Percentiles rank a stretch among this genome's conserved stretches.
phyloP scores from a whole-genome alignment of 441 rosid species.

The Lagerstroemia fauriei region DNA sequence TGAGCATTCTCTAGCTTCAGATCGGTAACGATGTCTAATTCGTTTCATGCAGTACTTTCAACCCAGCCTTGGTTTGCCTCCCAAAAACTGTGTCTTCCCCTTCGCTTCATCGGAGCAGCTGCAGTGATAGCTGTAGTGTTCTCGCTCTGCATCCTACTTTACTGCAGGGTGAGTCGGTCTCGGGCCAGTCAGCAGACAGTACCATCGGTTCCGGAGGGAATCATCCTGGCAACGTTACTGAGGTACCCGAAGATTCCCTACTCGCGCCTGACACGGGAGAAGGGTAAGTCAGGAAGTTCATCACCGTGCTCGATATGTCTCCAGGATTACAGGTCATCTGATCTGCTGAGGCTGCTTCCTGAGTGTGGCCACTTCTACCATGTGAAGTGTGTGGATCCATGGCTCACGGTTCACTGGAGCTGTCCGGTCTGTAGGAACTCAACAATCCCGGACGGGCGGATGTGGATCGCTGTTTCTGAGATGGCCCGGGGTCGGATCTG shows the following conservation, averaged over 20 bases:
- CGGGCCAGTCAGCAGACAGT: neutral
- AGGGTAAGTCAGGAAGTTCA: neutral
- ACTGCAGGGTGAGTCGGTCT: neutral
- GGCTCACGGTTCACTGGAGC: constrained; percentile 24
- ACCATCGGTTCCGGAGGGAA: neutral
- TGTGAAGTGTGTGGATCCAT: constrained; percentile 25
- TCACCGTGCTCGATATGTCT: constrained; percentile 24
- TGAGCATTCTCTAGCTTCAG: neutral
- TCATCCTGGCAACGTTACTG: neutral
- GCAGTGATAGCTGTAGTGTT: neutral
- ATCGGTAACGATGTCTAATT: neutral
- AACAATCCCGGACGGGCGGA: neutral
- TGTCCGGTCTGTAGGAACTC: constrained; percentile 30
- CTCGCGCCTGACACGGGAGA: constrained; percentile 12
- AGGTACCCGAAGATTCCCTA: constrained; percentile 22
- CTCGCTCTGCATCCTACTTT: neutral
- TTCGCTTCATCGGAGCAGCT: neutral
- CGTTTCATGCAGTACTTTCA: neutral
- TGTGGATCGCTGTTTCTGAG: no score
- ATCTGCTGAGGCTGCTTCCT: constrained; percentile 26
- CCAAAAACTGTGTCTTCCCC: neutral
- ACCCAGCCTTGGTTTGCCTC: neutral
- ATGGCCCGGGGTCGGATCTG: no score
- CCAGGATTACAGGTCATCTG: constrained; percentile 15
- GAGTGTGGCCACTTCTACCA: constrained; percentile 30